A percentile compares a stretch with the other conserved stretches of the same genome.
Evolutionary conservation across 345 rosid species (phyloP).

Genomic region (Balakata baccata): DNA sequence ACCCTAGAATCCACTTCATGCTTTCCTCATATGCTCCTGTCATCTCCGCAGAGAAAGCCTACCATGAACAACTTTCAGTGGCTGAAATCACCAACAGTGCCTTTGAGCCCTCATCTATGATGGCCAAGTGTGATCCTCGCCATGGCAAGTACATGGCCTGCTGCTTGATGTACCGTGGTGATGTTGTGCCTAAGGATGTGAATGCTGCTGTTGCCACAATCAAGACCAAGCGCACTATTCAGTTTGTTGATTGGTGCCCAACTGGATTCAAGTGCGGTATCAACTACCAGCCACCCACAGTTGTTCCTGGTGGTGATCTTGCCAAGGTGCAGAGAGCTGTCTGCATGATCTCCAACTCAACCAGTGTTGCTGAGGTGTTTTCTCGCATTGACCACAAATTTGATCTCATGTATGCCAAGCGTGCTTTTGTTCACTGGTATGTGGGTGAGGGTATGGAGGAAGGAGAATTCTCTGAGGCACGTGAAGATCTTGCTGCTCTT

Average conservation of each 20-base stretch:
- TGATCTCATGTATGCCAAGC: constrained; percentile 32
- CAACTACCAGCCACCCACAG: constrained; percentile 35
- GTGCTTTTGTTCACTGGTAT: constrained; percentile 33
- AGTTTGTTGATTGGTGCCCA: constrained; percentile 35
- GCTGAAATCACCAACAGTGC: constrained; percentile 33
- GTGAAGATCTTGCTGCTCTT: constrained; percentile 34
- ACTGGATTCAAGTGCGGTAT: constrained; percentile 35
- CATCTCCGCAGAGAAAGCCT: constrained; percentile 31
- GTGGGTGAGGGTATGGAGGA: constrained; percentile 36
- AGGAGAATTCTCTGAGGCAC: constrained; percentile 33
- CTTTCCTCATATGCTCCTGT: constrained; percentile 32
- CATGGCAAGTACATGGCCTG: constrained; percentile 35
- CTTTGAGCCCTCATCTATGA: constrained; percentile 31
- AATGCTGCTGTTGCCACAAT: constrained; percentile 32
- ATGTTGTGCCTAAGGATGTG: constrained; percentile 30
- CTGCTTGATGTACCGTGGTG: constrained; percentile 32
- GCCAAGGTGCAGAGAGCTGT: constrained; percentile 34
- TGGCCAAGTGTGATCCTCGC: constrained; percentile 33
- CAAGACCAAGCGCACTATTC: constrained; percentile 31
- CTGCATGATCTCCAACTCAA: constrained; percentile 32
- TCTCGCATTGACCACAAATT: constrained; percentile 28
- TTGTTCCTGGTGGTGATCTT: constrained; percentile 29
- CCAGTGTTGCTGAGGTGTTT: constrained; percentile 34
- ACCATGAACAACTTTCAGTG: constrained; percentile 29
- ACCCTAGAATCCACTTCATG: constrained; percentile 34